Conservation (phyloP, 306 rosid genomes). For the Glycine tomentella region DNA sequence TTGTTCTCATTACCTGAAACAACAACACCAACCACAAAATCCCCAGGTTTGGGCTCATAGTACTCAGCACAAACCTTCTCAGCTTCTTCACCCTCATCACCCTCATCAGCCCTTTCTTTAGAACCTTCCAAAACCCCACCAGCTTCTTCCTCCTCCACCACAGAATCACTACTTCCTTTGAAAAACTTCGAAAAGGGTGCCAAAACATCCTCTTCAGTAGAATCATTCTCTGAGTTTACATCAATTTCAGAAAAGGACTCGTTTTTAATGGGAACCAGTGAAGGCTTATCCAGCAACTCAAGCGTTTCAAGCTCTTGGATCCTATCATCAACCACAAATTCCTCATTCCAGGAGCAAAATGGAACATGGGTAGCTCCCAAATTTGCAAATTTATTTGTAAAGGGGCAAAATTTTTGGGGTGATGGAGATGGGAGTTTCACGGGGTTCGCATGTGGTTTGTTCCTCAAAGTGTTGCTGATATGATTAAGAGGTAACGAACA, state of each 20-base stretch:
- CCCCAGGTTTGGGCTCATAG: constrained; percentile 87
- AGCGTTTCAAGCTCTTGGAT: constrained; percentile 62
- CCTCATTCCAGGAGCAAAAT: constrained; percentile 60
- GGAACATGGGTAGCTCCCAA: constrained; percentile 48
- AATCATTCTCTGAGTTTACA: constrained; percentile 39
- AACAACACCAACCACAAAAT: constrained; percentile 80
- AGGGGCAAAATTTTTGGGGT: constrained; percentile 22
- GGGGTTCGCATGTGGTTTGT: constrained; percentile 2
- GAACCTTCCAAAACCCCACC: constrained; percentile 38
- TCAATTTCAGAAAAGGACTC: constrained; percentile 55
- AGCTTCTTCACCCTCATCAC: constrained; percentile 48
- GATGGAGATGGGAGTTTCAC: constrained; percentile 39
- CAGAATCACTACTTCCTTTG: constrained; percentile 51
- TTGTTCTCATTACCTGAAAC: constrained; percentile 84
- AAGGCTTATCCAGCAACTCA: constrained; percentile 70
- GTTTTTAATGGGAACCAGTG: constrained; percentile 47
- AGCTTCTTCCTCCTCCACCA: constrained; percentile 45
- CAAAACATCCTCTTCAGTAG: constrained; percentile 56
- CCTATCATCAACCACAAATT: constrained; percentile 52
- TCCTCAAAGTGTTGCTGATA: constrained; percentile 34
- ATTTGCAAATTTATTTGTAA: constrained; percentile 48
- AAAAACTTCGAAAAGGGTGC: constrained; percentile 79
- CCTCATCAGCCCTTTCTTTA: constrained; percentile 39
- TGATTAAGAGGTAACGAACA: constrained; percentile 32
- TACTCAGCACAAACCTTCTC: constrained; percentile 57